Evolutionary conservation across 192 early-diverging fungal species (phyloP), one percentile per base, ranked within the genome.

Genomic region (Rhizoclosmatium sp.): DNA sequence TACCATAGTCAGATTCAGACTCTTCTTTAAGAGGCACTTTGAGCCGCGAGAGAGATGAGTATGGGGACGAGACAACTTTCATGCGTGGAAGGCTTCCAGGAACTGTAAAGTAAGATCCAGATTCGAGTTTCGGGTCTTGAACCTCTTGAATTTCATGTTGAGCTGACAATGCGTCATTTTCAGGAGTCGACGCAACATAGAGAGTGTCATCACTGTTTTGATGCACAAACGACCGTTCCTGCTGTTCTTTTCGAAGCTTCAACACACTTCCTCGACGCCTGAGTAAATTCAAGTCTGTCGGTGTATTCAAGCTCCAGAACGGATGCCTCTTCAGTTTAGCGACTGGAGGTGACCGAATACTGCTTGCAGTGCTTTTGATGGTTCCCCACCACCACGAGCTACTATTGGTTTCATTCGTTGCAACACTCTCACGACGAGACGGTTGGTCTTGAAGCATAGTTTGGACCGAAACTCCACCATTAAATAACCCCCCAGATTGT

Each of bases 401-500:
- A 54, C 1, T 54, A 7, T 16, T 16, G 16, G 9, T 54, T 54
- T 54, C 51, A 54, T 54, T 54, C 51, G 51, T 54, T 16, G 51
- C 51, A 54, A 16, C 51, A 54, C 51, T 54, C 16, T 16, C 51
- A 54, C 51, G 51, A 54, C 51, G 51, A 54, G 51, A 54, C 9
- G 16, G 16, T 12, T 7, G 5, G 51, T 54, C 51, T 16, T 54
- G 51, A 31, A 31, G 31, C 47, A 69, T 47, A 23, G 7, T 41
- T 16, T 69, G 10, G 2, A 47, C 47, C 19, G 49, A 10, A n/a
- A 42, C 48, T 10, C 70, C 70, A 14, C 70, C 70, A 44, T 71
- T 59, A 21, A 75, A 49, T 9, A 75, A 59, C 42, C 72, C 72
- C 4, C 72, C 59, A 5, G 58, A 7, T 47, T 75, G 72, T 1